phyloP scores from a whole-genome alignment of 495 filamentous ascomycete species.

The Xylaria nigripes region DNA sequence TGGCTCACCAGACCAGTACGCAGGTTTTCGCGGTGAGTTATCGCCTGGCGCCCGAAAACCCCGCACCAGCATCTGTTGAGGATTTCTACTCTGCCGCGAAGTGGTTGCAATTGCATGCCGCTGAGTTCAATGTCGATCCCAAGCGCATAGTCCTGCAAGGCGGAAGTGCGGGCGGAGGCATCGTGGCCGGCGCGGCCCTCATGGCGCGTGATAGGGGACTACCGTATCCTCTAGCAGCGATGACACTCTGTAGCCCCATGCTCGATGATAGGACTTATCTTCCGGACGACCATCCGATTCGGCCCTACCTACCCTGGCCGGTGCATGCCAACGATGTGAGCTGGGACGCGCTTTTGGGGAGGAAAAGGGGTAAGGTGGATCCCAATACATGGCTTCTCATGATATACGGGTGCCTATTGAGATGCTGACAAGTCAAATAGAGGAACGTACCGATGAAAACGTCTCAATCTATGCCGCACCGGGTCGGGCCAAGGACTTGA shows the following conservation, averaged over 20 bases:
- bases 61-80: slow-evolving; percentile 25
- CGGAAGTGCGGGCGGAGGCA: slow-evolving; percentile 32
- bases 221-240: slow-evolving; percentile 21
- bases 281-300: slow-evolving; percentile 18
- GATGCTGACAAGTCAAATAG: background rate
- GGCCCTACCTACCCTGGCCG: slow-evolving; percentile 29
- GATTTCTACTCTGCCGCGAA: slow-evolving; percentile 29
- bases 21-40: slow-evolving; percentile 32
- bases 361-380: slow-evolving; percentile 2
- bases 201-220: slow-evolving; percentile 27
- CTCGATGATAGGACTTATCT: slow-evolving; percentile 32
- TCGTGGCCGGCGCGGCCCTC: slow-evolving; percentile 28
- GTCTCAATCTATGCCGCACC: slow-evolving; percentile 27
- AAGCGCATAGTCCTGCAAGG: slow-evolving; percentile 30
- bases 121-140: slow-evolving; percentile 28
- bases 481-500: slow-evolving; percentile 24
- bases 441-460: slow-evolving; percentile 7
- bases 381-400: background rate
- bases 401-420: background rate
- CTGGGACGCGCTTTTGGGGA: slow-evolving; percentile 28
- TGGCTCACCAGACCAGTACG: slow-evolving; percentile 16
- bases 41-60: slow-evolving; percentile 35
- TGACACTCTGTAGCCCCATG: slow-evolving; percentile 35
- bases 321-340: slow-evolving; percentile 24
- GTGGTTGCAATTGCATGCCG: slow-evolving; percentile 24